Percentiles rank a stretch among this genome's conserved stretches.
phyloP scores from a whole-genome alignment of 169 alveolate genomes.

The Eimeria praecox region DNA sequence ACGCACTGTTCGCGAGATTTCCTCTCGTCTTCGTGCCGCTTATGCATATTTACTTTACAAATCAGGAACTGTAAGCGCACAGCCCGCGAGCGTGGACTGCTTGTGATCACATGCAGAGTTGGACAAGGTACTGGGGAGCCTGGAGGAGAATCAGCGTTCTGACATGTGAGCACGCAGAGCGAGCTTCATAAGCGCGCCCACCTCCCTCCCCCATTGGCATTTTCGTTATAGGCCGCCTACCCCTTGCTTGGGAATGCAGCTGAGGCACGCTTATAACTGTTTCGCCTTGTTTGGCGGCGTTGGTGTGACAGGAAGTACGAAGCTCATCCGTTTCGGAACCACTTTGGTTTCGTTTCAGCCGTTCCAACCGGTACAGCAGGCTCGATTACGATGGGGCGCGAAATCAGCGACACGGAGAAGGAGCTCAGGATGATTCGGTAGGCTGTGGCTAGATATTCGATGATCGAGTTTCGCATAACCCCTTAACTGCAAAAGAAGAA shows the following conservation, averaged over 20 bases:
- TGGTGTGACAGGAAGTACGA: slow-evolving; percentile 60
- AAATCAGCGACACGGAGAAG: slow-evolving; percentile 52
- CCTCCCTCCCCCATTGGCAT: neutral
- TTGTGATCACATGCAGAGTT: slow-evolving; percentile 28
- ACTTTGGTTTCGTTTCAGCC: slow-evolving; percentile 82
- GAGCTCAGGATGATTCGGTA: slow-evolving; percentile 79
- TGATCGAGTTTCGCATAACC: neutral
- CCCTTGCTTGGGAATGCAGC: neutral
- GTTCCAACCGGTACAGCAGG: slow-evolving; percentile 83
- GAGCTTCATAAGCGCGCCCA: neutral
- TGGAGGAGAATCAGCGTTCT: slow-evolving; percentile 57
- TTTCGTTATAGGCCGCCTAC: neutral
- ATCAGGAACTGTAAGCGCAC: neutral
- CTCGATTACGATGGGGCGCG: slow-evolving; percentile 77
- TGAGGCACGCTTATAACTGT: neutral
- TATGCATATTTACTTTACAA: neutral
- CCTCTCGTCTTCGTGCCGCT: neutral
- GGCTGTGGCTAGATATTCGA: neutral
- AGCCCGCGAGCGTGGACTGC: neutral
- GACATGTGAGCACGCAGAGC: slow-evolving; percentile 41
- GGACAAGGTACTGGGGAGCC: slow-evolving; percentile 32
- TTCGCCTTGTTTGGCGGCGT: neutral
- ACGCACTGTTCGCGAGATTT: neutral
- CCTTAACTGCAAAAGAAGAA: neutral
- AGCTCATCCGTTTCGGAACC: slow-evolving; percentile 84